A percentile compares a stretch with the other conserved stretches of the same genome.
Evolutionary conservation across 2,329 filamentous ascomycete genomes (phyloP).

Genomic region (Ceratocystis variospora): DNA sequence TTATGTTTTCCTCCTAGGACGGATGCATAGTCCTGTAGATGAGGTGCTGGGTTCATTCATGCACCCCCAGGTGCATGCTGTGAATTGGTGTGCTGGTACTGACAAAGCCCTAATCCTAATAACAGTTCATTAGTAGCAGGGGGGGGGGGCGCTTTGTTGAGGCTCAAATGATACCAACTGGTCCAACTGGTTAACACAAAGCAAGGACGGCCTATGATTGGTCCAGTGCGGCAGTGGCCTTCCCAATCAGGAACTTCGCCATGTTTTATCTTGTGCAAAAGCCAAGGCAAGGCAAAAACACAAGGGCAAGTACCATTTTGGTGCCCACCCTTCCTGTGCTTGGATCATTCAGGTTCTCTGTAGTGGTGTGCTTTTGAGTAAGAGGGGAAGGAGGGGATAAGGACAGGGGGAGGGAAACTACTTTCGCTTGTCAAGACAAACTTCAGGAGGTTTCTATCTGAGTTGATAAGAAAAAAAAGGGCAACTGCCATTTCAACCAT

Average conservation of each 20-base stretch:
- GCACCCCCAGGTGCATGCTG: not conserved
- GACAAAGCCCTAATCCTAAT: not conserved
- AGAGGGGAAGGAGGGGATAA: not conserved
- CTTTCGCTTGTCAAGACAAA: constrained; percentile 1
- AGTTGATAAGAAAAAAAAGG: not conserved
- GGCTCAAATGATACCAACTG: not conserved
- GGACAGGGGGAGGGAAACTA: not conserved
- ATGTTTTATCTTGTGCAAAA: not conserved
- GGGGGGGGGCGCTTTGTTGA: not conserved
- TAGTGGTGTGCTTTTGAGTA: not conserved
- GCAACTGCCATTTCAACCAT: not conserved
- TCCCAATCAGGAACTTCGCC: not conserved
- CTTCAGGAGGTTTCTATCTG: not conserved
- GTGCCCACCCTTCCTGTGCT: not conserved
- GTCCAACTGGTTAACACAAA: not conserved
- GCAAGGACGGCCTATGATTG: not conserved
- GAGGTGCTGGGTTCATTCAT: not conserved
- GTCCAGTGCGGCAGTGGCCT: not conserved
- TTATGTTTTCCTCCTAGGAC: not conserved
- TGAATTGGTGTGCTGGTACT: not conserved
- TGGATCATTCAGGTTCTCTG: not conserved
- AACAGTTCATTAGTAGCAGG: not conserved
- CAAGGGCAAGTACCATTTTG: not conserved
- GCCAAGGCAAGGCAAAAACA: not conserved
- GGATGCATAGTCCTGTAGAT: not conserved